A percentile compares a stretch with the other conserved stretches of the same genome.
phyloP scores from a whole-genome alignment of 2,329 filamentous ascomycete species.

The Tympanopsis confertula region DNA sequence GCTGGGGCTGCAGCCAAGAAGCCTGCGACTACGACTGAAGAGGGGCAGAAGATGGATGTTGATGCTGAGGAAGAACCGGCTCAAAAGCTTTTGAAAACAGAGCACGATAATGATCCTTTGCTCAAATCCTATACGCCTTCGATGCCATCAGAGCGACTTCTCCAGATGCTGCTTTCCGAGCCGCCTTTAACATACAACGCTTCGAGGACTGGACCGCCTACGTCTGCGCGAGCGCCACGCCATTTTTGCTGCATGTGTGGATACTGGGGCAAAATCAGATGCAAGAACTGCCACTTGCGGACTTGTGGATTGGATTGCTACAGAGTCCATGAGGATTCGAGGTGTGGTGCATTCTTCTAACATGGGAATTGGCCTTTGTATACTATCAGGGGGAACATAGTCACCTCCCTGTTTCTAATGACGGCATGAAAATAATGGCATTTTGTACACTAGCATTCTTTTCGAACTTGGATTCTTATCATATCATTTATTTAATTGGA shows the following conservation, averaged over 20 bases:
- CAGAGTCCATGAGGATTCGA: slow-evolving; percentile 30
- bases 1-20: not conserved
- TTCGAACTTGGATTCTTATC: no score
- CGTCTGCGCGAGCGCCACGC: slow-evolving; percentile 18
- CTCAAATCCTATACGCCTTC: slow-evolving; percentile 25
- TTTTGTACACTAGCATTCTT: no score
- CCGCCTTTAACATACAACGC: slow-evolving; percentile 32
- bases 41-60: no score
- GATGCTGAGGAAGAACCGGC: not conserved
- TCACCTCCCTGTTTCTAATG: no score
- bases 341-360: slow-evolving; percentile 25
- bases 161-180: slow-evolving; percentile 28
- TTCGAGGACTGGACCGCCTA: slow-evolving; percentile 21
- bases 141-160: slow-evolving; percentile 28
- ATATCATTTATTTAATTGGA: no score
- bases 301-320: slow-evolving; percentile 34
- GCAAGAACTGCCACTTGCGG: slow-evolving; percentile 29
- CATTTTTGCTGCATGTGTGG: slow-evolving; percentile 34
- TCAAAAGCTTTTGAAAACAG: slow-evolving; percentile 16
- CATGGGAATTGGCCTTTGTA: no score
- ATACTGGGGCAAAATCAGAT: slow-evolving; percentile 35
- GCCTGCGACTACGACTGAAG: not conserved
- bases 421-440: no score
- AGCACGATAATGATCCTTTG: slow-evolving; percentile 25
- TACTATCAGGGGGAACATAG: no score